These are phyloP conservation scores for Tylopilus sp. DNA, from an alignment of 768 basidiomycete genomes.

Conservation along the genomic window DNA sequence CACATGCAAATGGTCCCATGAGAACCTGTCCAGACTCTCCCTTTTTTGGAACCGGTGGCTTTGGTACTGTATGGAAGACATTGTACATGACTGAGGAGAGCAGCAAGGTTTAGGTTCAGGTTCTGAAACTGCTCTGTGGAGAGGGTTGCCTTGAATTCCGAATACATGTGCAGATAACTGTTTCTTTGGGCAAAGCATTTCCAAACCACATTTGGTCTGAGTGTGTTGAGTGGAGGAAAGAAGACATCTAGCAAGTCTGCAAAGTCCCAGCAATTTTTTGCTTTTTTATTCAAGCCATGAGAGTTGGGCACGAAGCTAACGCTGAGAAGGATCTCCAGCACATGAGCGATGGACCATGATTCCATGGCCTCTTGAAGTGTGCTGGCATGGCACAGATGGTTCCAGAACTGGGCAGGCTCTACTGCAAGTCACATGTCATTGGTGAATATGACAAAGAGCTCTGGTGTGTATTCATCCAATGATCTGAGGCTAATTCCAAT, in stretches of 20 bases:
- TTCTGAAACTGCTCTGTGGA: background rate
- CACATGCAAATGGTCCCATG: background rate
- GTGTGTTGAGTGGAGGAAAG: background rate
- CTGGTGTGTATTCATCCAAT: background rate
- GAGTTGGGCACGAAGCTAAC: conserved; percentile 8
- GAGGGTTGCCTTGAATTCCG: background rate
- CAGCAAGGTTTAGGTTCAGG: background rate
- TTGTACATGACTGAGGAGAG: background rate
- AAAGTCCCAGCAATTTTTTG: conserved; percentile 1
- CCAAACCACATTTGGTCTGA: background rate
- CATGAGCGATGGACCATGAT: conserved; percentile 3
- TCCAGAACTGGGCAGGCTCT: background rate
- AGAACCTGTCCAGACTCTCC: background rate
- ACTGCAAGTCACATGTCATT: conserved; percentile 2
- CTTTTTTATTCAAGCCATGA: conserved; percentile 1
- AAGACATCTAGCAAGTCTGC: background rate
- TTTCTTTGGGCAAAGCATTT: background rate
- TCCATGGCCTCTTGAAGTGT: background rate
- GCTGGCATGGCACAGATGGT: fast-evolving
- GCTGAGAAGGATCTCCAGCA: background rate
- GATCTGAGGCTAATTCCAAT: background rate
- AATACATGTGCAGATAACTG: conserved; percentile 3
- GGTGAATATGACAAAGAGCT: conserved; percentile 2
- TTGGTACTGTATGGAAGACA: conserved; percentile 3
- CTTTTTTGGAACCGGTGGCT: background rate